These are phyloP conservation scores for Phytophthora fragariae DNA, from an alignment of 352 stramenopile species.

Conservation along the genomic window DNA sequence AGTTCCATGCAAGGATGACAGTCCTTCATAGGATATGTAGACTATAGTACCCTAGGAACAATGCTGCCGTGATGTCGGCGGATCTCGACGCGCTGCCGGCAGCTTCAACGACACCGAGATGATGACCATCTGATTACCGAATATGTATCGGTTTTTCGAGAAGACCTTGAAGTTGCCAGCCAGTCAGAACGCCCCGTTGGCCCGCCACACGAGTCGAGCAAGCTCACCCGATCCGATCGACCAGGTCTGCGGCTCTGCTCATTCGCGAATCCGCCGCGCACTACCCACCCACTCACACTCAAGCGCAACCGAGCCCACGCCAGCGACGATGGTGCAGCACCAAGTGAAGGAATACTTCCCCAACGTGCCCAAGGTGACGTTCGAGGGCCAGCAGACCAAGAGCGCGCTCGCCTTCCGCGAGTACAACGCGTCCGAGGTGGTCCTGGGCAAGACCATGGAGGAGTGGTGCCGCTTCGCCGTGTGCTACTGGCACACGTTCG, in stretches of 20 bases:
- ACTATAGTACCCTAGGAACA: no score
- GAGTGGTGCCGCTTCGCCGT: slow-evolving; percentile 71
- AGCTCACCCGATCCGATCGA: no score
- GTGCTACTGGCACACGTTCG: slow-evolving; percentile 72
- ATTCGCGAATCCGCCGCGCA: slow-evolving; percentile 28
- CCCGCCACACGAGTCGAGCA: no score
- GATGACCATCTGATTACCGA: slow-evolving; percentile 24
- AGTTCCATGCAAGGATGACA: no score
- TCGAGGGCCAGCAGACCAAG: slow-evolving; percentile 54
- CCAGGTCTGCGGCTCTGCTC: slow-evolving; percentile 7
- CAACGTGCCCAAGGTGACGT: slow-evolving; percentile 65
- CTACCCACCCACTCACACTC: slow-evolving; percentile 5
- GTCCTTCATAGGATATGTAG: not conserved
- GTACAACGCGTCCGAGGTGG: slow-evolving; percentile 81
- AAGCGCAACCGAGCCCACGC: slow-evolving; percentile 15
- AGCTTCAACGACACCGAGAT: slow-evolving; percentile 30
- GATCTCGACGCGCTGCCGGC: slow-evolving; percentile 4
- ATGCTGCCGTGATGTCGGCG: not conserved
- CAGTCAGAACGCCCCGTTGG: not conserved
- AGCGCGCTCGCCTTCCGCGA: slow-evolving; percentile 73
- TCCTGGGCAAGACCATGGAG: slow-evolving; percentile 82
- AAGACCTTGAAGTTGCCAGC: slow-evolving; percentile 27
- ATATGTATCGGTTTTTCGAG: not conserved
- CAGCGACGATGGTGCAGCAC: slow-evolving; percentile 35
- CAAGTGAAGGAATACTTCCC: slow-evolving; percentile 64